These are phyloP conservation scores for Chrysoporthe puriensis DNA, from an alignment of 2,329 filamentous ascomycete genomes.

Conservation along the genomic window DNA sequence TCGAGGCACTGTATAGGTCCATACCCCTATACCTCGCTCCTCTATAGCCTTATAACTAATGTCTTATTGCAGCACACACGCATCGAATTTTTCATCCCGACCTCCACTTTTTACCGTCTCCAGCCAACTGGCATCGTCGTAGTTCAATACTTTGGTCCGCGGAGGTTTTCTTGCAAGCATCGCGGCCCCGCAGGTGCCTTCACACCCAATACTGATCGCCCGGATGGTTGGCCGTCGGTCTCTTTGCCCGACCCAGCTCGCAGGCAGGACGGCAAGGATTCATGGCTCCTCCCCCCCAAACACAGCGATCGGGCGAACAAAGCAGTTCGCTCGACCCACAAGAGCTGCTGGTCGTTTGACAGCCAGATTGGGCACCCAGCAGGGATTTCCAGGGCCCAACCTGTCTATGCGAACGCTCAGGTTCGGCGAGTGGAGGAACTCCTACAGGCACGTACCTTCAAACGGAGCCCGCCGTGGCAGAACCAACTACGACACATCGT, in stretches of 20 bases:
- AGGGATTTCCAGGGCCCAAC: slow-evolving; percentile 7
- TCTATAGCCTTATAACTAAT: slow-evolving; percentile 23
- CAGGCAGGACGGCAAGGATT: neutral
- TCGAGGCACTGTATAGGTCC: slow-evolving; percentile 16
- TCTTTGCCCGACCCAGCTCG: slow-evolving; percentile 18
- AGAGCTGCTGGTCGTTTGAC: neutral
- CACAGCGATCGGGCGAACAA: slow-evolving; percentile 4
- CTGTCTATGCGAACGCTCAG: neutral
- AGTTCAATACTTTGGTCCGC: slow-evolving; percentile 8
- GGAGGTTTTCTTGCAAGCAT: slow-evolving; percentile 13
- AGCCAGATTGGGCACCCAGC: neutral
- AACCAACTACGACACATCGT: neutral
- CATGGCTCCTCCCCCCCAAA: slow-evolving; percentile 2
- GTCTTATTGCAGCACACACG: slow-evolving; percentile 20
- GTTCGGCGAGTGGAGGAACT: neutral
- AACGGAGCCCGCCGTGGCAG: neutral
- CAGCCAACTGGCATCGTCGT: slow-evolving; percentile 17
- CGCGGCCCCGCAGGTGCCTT: slow-evolving; percentile 20
- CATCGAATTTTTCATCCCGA: slow-evolving; percentile 18
- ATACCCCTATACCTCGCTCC: slow-evolving; percentile 14
- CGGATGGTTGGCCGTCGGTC: slow-evolving; percentile 24
- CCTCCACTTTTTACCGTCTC: slow-evolving; percentile 17
- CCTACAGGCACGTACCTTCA: neutral
- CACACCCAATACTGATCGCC: slow-evolving; percentile 14
- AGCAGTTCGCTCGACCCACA: slow-evolving; percentile 6